Percentiles rank a stretch among this genome's conserved stretches.
Evolutionary conservation across 768 basidiomycete species (phyloP).

Genomic region (Sarcodon sp.): DNA sequence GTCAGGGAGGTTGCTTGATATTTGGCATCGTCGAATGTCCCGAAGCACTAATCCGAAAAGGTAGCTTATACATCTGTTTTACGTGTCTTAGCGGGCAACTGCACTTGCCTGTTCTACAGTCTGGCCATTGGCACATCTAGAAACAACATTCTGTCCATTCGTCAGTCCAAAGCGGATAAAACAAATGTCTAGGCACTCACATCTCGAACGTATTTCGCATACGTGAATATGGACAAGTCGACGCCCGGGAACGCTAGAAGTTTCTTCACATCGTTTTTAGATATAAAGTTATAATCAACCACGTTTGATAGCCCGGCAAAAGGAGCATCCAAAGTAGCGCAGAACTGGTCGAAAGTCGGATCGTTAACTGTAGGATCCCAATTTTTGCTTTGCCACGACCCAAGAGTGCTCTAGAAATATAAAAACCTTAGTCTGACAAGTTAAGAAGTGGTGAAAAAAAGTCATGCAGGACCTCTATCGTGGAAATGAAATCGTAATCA

Average conservation of each 20-base stretch:
- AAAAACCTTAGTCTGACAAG: not conserved
- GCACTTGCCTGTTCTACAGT: conserved; percentile 37
- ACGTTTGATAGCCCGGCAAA: conserved; percentile 10
- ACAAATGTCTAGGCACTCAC: conserved; percentile 19
- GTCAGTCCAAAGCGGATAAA: not conserved
- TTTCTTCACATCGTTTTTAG: conserved; percentile 34
- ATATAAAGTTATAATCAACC: conserved; percentile 20
- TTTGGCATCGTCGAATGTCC: conserved; percentile 58
- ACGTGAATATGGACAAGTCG: conserved; percentile 55
- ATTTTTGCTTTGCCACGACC: conserved; percentile 70
- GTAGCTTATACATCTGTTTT: not conserved
- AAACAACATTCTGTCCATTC: conserved; percentile 33
- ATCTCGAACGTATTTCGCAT: conserved; percentile 66
- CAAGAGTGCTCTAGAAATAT: conserved; percentile 37
- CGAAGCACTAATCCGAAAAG: conserved; percentile 55
- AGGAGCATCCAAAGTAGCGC: conserved; percentile 37
- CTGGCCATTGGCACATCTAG: conserved; percentile 36
- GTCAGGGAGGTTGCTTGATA: conserved; percentile 50
- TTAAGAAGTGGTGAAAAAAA: not conserved
- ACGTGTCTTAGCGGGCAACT: not conserved
- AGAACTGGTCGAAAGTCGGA: conserved; percentile 57
- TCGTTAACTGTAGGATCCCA: conserved; percentile 73
- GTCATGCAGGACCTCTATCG: conserved; percentile 35
- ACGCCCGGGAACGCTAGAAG: conserved; percentile 35
- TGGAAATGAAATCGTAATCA: conserved; percentile 67